Evolutionary conservation across 345 rosid genomes (phyloP), one percentile per base, ranked within the genome.

Genomic region (Theobroma cacao): DNA sequence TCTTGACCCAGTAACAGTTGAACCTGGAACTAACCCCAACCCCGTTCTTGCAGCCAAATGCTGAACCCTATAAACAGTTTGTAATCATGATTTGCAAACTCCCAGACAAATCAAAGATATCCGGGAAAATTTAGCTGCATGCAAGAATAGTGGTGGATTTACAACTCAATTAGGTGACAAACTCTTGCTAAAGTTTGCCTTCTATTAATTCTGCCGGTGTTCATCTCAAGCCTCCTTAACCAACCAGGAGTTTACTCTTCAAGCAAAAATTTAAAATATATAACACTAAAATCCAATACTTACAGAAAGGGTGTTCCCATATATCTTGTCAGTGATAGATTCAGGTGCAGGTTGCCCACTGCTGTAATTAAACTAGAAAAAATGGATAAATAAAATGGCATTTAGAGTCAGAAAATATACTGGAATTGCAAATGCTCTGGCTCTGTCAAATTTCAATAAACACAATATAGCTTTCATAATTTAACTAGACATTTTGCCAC

Each of bases 261-360:
- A 33, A 33, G 28, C 76, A 76, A 48, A n/a, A 38, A 65, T 36
- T 34, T 36, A 50, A 34, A 28, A 34, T 14, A 50, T 24, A 22
- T 1, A 41, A 77, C 38, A 26, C 30, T 24, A 47, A 10, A 77
- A 24, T 58, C 22, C 80, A 58, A 81, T 77, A 86, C 98, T 91
- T 86, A 96, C 99, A 78, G 98, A 91, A 60, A 96, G 97, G 0
- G 97, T 94, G 84, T 94, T 94, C 80, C 99, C 98, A 78, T 92
- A 94, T 63, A 96, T 94, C 90, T 94, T 94, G 91, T 92, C 97
- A 2, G 97, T 90, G 84, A 94, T 94, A 68, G 92, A 85, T 81
- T 94, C 98, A 30, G 97, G 99, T 33, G 98, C 98, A 64, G 95
- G 97, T 83, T 94, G 98, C 68, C 97, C 98, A 43, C 99, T 94